These are phyloP conservation scores for Abrus precatorius DNA, from an alignment of 306 rosid species.

Conservation along the genomic window DNA sequence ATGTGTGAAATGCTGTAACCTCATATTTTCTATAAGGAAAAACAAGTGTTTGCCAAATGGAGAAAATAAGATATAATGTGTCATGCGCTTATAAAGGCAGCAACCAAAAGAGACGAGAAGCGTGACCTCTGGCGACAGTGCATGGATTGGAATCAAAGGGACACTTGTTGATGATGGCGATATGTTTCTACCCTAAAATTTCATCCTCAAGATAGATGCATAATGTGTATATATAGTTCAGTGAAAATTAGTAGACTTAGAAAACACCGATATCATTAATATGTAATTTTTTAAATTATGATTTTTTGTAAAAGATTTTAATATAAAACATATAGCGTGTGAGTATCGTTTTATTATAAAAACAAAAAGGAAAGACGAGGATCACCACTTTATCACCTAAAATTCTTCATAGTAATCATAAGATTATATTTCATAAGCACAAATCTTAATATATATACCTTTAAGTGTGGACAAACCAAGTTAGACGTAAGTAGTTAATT, in stretches of 20 bases:
- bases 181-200: slow-evolving; percentile 68
- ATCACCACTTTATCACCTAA: slow-evolving; percentile 35
- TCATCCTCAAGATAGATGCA: slow-evolving; percentile 55
- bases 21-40: slow-evolving; percentile 41
- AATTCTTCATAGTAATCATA: slow-evolving; percentile 53
- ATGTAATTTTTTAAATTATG: not conserved
- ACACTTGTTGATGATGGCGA: slow-evolving; percentile 59
- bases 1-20: slow-evolving; percentile 39
- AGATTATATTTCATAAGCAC: slow-evolving; percentile 44
- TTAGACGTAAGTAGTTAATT: slow-evolving; percentile 45
- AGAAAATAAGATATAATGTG: slow-evolving; percentile 49
- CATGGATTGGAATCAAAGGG: slow-evolving; percentile 76
- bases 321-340: slow-evolving; percentile 13
- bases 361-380: slow-evolving; percentile 33
- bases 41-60: slow-evolving; percentile 51
- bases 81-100: slow-evolving; percentile 53
- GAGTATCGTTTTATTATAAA: slow-evolving; percentile 22
- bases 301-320: not conserved
- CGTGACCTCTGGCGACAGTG: slow-evolving; percentile 64
- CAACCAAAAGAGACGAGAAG: slow-evolving; percentile 52
- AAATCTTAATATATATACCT: slow-evolving; percentile 44
- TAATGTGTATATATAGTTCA: not conserved
- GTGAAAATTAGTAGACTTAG: not conserved
- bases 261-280: not conserved
- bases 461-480: slow-evolving; percentile 50